Base-by-base conservation (phyloP, 2,329 filamentous ascomycete species). In the Phialemoniopsis sp. region DNA sequence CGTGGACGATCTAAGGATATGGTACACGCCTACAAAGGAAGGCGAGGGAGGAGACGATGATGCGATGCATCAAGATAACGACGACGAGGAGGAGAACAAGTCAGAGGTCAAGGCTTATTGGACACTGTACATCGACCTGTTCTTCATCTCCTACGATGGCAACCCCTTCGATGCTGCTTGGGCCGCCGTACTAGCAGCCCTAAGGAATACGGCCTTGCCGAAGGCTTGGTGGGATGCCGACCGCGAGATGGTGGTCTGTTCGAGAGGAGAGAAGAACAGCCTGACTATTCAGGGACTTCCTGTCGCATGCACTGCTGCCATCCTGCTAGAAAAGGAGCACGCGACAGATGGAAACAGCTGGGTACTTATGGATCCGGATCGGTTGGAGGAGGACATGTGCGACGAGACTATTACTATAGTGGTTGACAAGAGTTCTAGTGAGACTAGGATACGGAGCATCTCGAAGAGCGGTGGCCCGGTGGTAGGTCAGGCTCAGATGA, bases 111-210 rank as follows among this genome's bases (percentile, higher is more conserved):
- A 87, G 58, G 93, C 85, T 0, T 97, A 94, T 62, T 98, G 91
- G 93, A 83, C 87, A 9, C 78, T 98, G 15, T 96, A 95, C 62
- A 87, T 98, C 48, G 91, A 97, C 57, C 73, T 96, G n/a, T 78
- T 96, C 56, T 93, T 95, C 64, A 84, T 98, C 49, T 94, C 88
- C 0, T 80, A 95, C 36, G 90, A 95, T 47, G 91, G 91, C 6
- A 95, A 93, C 54, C 80, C 89, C 2, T 90, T 97, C 48, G 91
- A 98, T 55, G 87, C 88, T 1, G 88, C 89, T 0, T 97, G 91
- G 90, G 77, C 85, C 1, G 82, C 89, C 12, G 74, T 94, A 1
- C 62, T 95, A 16, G 87, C 90, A 8, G 91, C 93, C 7, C 67
- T 98, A 43, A 73, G 71, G 38, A 80, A 93, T 59, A 91, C 88